Evolutionary conservation across 1,139 yeast genomes (phyloP).

Genomic region (Eremothecium sinecaudum): DNA sequence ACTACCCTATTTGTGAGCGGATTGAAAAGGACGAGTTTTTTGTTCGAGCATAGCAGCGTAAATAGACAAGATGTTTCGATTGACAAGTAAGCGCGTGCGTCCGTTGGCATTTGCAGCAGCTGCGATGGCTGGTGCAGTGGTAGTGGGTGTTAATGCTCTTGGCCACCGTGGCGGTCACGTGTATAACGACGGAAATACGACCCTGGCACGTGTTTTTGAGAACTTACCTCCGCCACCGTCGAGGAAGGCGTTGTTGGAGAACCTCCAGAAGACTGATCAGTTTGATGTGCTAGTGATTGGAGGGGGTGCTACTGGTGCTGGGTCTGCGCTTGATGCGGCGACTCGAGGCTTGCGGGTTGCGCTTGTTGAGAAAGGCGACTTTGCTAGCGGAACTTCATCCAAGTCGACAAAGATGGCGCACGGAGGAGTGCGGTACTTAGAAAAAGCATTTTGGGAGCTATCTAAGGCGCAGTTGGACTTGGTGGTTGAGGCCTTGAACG

Average conservation of each 20-base stretch:
- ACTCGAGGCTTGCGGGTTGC: constrained; percentile 88
- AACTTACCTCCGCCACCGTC: constrained; percentile 34
- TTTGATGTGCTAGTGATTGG: constrained; percentile 83
- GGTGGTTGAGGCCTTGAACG: constrained; percentile 89
- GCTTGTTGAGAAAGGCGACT: constrained; percentile 76
- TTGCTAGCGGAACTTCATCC: constrained; percentile 87
- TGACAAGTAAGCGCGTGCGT: neutral
- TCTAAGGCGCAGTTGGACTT: constrained; percentile 86
- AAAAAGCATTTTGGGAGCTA: constrained; percentile 83
- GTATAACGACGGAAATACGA: no score
- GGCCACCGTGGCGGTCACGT: no score
- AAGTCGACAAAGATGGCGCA: constrained; percentile 96
- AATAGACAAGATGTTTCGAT: constrained; percentile 1
- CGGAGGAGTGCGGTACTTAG: constrained; percentile 93
- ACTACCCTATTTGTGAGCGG: no score
- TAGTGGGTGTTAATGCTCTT: no score
- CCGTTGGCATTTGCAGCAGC: constrained; percentile 13
- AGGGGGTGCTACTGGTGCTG: constrained; percentile 95
- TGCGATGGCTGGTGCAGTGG: constrained; percentile 14
- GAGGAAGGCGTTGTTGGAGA: constrained; percentile 34
- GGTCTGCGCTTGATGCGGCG: constrained; percentile 86
- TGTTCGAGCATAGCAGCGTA: no score
- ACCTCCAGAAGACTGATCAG: constrained; percentile 37
- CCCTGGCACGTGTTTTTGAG: no score
- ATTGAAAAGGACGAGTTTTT: no score